phyloP scores from a whole-genome alignment of 805 yeast species.

The Saccharomycopsis lassenensis region DNA sequence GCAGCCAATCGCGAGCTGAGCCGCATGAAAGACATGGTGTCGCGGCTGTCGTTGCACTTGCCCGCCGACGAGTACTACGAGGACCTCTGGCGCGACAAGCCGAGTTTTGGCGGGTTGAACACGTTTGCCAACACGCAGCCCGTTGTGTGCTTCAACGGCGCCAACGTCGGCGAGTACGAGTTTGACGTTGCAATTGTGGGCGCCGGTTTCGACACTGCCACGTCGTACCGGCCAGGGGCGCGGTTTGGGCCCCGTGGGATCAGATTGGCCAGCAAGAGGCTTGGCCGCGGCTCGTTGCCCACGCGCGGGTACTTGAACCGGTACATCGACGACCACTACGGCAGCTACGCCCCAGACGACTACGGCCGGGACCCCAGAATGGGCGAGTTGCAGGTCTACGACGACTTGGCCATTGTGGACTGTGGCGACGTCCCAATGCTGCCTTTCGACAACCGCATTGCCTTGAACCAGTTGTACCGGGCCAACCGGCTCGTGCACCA shows the following conservation, averaged over 20 bases:
- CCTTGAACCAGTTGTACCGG: constrained; percentile 46
- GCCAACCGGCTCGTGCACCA: constrained; percentile 35
- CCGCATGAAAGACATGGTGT: too few relatives aligned
- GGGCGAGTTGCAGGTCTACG: constrained; percentile 34
- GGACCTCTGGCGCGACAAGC: constrained; percentile 1
- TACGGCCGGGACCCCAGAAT: constrained; percentile 21
- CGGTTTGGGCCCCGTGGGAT: constrained; percentile 74
- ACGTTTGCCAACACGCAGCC: constrained; percentile 8
- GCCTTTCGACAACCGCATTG: constrained; percentile 53
- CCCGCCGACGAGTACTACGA: constrained; percentile 6
- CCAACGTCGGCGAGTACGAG: constrained; percentile 1
- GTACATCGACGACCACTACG: constrained; percentile 1
- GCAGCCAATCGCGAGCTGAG: constrained; percentile 46
- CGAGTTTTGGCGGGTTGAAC: constrained; percentile 8
- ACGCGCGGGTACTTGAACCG: constrained; percentile 9
- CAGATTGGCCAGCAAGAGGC: constrained; percentile 46
- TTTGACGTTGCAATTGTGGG: constrained; percentile 71
- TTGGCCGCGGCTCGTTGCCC: constrained; percentile 18
- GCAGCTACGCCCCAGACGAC: not conserved
- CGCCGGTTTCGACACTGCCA: constrained; percentile 78
- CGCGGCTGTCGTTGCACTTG: too few relatives aligned
- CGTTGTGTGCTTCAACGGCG: constrained; percentile 1
- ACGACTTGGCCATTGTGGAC: constrained; percentile 41
- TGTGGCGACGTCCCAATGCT: constrained; percentile 56
- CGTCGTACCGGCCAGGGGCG: constrained; percentile 70